Base-by-base conservation (phyloP, 306 rosid species). In the Leucaena leucocephala region DNA sequence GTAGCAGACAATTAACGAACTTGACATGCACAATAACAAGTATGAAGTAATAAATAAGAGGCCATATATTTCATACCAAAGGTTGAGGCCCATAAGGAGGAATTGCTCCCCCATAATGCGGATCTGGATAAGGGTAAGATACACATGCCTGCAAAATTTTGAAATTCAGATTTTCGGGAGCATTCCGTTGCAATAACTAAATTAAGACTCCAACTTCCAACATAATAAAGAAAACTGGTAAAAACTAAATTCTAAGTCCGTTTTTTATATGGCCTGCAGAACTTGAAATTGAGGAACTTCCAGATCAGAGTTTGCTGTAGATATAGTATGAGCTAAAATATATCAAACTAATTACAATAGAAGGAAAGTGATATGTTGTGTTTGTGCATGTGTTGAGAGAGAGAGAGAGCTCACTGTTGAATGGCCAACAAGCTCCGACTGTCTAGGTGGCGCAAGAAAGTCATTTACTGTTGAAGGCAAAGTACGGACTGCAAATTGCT, bases 41-140 rank as follows among this genome's bases (percentile, higher is more conserved):
- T 46, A 46, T 4, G 16, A 48, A 48, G n/a, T 48, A 48, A 48
- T 38, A 48, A 14, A 48, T 48, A 13, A n/a, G 59, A 54, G 27
- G 63, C 17, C 27, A 54, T 27, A 54, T 54, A 54, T 17, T 42
- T 46, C 82, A 34, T 81, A 83, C 89, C 82, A 75, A 55, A 72
- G 85, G 36, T 42, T 76, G 84, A 40, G 80, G 34, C 49, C 83
- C 85, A 70, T 46, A 54, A 54, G 27, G 6, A 54, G 59, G 68
- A 46, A 69, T 43, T 58, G 84, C 58, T 81, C 80, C 82, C 19
- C 79, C 79, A 71, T 74, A 75, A 55, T 55, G 71, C 14, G 76
- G 65, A 70, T 78, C 83, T 7, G 78, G 22, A 77, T 75, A 83
- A 14, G 57, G 72, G 52, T 64, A 70, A 35, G 85, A 49, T 21